These are phyloP conservation scores for Suillus alpinus DNA, from an alignment of 768 basidiomycete genomes.

Conservation along the genomic window DNA sequence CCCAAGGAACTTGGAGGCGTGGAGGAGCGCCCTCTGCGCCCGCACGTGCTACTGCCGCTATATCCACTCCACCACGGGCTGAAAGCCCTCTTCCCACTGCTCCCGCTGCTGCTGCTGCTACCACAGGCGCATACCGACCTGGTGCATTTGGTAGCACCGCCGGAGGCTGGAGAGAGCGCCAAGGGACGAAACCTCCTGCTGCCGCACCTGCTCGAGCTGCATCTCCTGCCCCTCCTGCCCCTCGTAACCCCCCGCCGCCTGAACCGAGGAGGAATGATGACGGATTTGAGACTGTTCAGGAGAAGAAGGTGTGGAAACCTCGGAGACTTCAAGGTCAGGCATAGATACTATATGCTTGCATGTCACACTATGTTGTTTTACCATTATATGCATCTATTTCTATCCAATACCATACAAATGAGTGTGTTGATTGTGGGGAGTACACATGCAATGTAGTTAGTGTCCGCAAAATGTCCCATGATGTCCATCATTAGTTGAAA, in stretches of 20 bases:
- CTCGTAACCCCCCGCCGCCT: conserved; percentile 24
- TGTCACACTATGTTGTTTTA: conserved; percentile 5
- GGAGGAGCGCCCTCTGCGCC: conserved; percentile 17
- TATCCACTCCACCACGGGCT: conserved; percentile 41
- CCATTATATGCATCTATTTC: conserved; percentile 9
- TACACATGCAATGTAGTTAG: conserved; percentile 12
- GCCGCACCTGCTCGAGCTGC: conserved; percentile 31
- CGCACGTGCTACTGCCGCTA: conserved; percentile 23
- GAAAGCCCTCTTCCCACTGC: conserved; percentile 51
- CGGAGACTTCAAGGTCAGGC: conserved; percentile 15
- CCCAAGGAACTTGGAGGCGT: conserved; percentile 20
- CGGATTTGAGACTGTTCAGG: conserved; percentile 64
- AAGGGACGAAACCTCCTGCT: conserved; percentile 41
- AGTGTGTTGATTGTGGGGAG: conserved; percentile 13
- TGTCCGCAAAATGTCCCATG: conserved; percentile 11
- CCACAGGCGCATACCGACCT: conserved; percentile 42
- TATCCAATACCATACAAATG: conserved; percentile 15
- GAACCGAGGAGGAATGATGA: conserved; percentile 57
- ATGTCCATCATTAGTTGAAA: conserved; percentile 8
- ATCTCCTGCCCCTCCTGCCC: conserved; percentile 34
- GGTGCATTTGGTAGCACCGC: conserved; percentile 33
- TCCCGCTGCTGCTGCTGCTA: conserved; percentile 16
- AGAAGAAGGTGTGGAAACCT: conserved; percentile 24
- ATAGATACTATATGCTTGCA: background rate
- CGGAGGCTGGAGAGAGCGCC: conserved; percentile 61